Evolutionary conservation across 805 yeast species (phyloP).

Genomic region (Dipodascus geniculatus): DNA sequence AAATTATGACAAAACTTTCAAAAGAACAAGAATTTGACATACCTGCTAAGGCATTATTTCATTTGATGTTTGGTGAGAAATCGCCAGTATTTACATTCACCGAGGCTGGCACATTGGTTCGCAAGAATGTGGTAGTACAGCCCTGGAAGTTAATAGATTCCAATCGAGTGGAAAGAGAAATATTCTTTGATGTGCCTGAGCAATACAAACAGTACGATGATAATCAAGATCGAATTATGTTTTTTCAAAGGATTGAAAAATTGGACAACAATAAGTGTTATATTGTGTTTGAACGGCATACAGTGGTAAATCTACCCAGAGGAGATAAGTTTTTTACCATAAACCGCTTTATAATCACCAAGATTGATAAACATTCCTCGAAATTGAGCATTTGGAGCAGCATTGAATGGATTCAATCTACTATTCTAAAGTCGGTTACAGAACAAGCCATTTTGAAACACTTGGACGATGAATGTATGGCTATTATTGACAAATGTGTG

Average conservation of each 20-base stretch:
- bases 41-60: constrained; percentile 76
- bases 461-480: constrained; percentile 14
- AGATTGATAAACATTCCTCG: constrained; percentile 24
- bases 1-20: not conserved
- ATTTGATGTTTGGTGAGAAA: constrained; percentile 72
- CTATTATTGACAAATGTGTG: constrained; percentile 8
- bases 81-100: constrained; percentile 40
- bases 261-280: constrained; percentile 46
- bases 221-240: not conserved
- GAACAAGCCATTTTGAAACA: constrained; percentile 15
- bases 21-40: constrained; percentile 34
- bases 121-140: constrained; percentile 18
- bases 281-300: constrained; percentile 41
- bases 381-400: constrained; percentile 25
- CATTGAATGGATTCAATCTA: constrained; percentile 21
- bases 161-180: constrained; percentile 25
- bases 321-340: constrained; percentile 31
- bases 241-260: constrained; percentile 41
- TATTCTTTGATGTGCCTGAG: constrained; percentile 18
- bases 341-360: constrained; percentile 30
- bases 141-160: constrained; percentile 27
- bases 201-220: not conserved
- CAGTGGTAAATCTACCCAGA: constrained; percentile 37
- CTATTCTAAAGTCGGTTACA: constrained; percentile 13
- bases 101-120: constrained; percentile 15